Conservation (phyloP, 2,329 filamentous ascomycete genomes). For the Pseudogymnoascus sp. region DNA sequence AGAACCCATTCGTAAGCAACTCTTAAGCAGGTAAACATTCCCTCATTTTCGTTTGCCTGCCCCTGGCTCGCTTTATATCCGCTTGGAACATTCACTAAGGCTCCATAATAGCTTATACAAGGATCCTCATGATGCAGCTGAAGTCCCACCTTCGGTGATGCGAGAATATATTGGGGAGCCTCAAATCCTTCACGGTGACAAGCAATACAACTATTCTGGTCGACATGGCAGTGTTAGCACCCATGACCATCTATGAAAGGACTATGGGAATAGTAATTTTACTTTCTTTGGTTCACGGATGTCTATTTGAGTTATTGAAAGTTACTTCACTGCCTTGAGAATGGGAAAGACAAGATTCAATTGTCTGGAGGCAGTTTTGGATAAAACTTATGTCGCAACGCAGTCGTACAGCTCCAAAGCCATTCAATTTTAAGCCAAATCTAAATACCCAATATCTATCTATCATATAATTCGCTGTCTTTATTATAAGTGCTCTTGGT, state of each 20-base stretch:
- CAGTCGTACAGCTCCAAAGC: background rate
- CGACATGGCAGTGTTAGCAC: constrained; percentile 34
- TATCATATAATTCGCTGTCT: constrained; percentile 18
- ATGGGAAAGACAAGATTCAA: background rate
- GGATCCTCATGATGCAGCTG: constrained; percentile 47
- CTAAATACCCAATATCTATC: constrained; percentile 45
- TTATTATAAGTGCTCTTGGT: too few relatives aligned
- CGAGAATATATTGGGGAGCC: constrained; percentile 39
- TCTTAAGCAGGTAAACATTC: constrained; percentile 8
- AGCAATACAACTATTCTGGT: constrained; percentile 34
- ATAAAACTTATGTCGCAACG: background rate
- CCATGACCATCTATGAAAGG: constrained; percentile 1
- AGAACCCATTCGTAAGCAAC: constrained; percentile 34
- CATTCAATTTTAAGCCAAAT: background rate
- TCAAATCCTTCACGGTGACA: constrained; percentile 36
- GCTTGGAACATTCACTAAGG: background rate
- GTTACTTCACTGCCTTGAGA: background rate
- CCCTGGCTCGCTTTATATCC: background rate
- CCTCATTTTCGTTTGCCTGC: constrained; percentile 12
- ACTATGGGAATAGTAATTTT: background rate
- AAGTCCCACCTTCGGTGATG: constrained; percentile 48
- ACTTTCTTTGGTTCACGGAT: background rate
- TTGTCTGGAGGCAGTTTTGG: background rate
- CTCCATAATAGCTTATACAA: background rate
- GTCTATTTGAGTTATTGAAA: background rate